Conservation (phyloP, 495 filamentous ascomycete species). For the Aspergillus biplanus region DNA sequence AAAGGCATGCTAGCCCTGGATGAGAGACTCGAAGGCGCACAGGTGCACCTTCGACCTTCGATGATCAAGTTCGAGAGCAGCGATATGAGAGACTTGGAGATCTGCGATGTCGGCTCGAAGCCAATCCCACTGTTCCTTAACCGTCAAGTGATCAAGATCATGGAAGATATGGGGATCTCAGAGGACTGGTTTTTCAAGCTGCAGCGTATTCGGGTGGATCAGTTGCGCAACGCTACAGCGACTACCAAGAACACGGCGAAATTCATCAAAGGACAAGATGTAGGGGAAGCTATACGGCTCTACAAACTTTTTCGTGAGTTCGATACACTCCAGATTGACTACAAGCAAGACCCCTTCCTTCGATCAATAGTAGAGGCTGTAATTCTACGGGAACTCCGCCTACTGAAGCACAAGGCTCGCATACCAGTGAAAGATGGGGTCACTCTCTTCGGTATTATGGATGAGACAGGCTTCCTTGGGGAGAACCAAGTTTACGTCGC, state of each 20-base stretch:
- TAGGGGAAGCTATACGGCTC: constrained; percentile 58
- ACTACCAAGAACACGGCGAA: constrained; percentile 59
- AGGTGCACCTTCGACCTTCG: constrained; percentile 64
- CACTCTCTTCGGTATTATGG: constrained; percentile 80
- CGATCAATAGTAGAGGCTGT: constrained; percentile 64
- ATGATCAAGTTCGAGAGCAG: constrained; percentile 78
- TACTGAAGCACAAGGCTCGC: constrained; percentile 74
- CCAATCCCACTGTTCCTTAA: constrained; percentile 74
- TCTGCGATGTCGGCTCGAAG: constrained; percentile 68
- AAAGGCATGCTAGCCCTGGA: constrained; percentile 79
- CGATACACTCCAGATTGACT: constrained; percentile 57
- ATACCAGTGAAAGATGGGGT: constrained; percentile 70
- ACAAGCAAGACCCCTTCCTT: constrained; percentile 67
- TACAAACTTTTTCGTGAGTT: constrained; percentile 61
- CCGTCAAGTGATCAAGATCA: constrained; percentile 77
- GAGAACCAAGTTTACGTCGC: constrained; percentile 46
- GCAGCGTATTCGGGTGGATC: constrained; percentile 59
- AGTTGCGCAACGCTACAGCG: constrained; percentile 58
- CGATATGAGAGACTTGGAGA: constrained; percentile 62
- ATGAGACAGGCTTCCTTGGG: constrained; percentile 70
- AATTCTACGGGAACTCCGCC: constrained; percentile 64
- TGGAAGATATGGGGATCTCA: constrained; percentile 70
- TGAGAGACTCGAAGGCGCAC: constrained; percentile 51
- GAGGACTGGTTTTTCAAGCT: constrained; percentile 60
- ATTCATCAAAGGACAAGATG: constrained; percentile 61